phyloP scores from a whole-genome alignment of 345 rosid species.

The Corchorus olitorius region DNA sequence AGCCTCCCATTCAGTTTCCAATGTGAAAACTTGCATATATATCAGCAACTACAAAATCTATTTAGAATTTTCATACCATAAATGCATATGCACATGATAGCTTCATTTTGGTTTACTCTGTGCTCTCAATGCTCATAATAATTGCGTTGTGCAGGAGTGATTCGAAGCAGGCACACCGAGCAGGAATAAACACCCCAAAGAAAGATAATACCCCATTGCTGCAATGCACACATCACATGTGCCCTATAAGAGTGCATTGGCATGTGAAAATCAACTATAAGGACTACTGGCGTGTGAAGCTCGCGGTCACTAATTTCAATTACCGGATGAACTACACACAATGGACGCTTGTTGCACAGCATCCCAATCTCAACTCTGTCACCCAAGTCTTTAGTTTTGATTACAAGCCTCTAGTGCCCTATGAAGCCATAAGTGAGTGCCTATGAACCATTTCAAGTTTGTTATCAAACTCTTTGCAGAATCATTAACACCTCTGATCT shows the following conservation, averaged over 20 bases:
- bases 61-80: not conserved
- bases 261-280: conserved; percentile 61
- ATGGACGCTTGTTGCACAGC: conserved; percentile 70
- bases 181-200: conserved; percentile 53
- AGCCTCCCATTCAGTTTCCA: conserved; percentile 29
- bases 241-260: conserved; percentile 67
- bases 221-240: conserved; percentile 71
- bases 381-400: conserved; percentile 68
- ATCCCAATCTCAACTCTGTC: conserved; percentile 60
- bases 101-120: not conserved
- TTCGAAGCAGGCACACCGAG: conserved; percentile 46
- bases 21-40: too few species aligned
- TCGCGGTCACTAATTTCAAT: conserved; percentile 63
- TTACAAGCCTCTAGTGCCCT: conserved; percentile 58
- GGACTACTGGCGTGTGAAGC: conserved; percentile 67
- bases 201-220: conserved; percentile 59
- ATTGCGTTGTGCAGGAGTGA: conserved; percentile 42
- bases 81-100: not conserved
- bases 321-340: conserved; percentile 58
- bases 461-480: not conserved
- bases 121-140: not conserved
- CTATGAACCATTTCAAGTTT: not conserved
- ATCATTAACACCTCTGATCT: conserved; percentile 1
- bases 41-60: too few species aligned
- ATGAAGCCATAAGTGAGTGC: conserved; percentile 52